These are phyloP conservation scores for Lepiota venenata DNA, from an alignment of 768 basidiomycete genomes.

Conservation along the genomic window DNA sequence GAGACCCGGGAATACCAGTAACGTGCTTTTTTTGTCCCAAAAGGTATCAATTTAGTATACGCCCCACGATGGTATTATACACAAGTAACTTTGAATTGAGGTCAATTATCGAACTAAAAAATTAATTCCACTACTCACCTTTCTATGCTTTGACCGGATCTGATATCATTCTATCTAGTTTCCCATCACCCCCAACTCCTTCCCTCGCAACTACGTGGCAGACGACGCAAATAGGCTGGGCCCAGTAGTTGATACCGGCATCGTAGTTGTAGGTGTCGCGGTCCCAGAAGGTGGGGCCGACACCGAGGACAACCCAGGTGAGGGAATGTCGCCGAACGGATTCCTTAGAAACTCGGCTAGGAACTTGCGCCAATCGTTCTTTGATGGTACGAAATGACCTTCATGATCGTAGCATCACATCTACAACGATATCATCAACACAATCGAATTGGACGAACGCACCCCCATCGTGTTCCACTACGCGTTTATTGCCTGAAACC, in stretches of 20 bases:
- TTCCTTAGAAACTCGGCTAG: conserved; percentile 58
- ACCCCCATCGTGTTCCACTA: conserved; percentile 79
- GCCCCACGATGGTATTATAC: too few species aligned
- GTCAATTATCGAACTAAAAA: too few species aligned
- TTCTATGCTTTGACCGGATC: too few species aligned
- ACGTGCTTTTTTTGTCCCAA: too few species aligned
- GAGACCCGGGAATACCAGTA: too few species aligned
- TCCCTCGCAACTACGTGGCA: not conserved
- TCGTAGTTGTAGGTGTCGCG: conserved; percentile 14
- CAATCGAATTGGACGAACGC: conserved; percentile 19
- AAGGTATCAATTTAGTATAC: too few species aligned
- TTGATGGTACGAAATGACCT: conserved; percentile 83
- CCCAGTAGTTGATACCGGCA: not conserved
- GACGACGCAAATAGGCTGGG: not conserved
- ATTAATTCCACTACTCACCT: too few species aligned
- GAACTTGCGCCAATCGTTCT: conserved; percentile 69
- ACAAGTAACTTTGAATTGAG: too few species aligned
- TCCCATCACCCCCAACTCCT: too few species aligned
- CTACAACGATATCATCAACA: not conserved
- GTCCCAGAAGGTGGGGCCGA: conserved; percentile 12
- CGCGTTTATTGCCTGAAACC: conserved; percentile 48
- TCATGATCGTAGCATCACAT: conserved; percentile 1
- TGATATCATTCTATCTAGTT: too few species aligned
- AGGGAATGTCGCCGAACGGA: conserved; percentile 42
- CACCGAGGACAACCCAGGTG: conserved; percentile 28